Evolutionary conservation across 805 yeast genomes (phyloP).

Genomic region (Suhomyces kilbournensis): DNA sequence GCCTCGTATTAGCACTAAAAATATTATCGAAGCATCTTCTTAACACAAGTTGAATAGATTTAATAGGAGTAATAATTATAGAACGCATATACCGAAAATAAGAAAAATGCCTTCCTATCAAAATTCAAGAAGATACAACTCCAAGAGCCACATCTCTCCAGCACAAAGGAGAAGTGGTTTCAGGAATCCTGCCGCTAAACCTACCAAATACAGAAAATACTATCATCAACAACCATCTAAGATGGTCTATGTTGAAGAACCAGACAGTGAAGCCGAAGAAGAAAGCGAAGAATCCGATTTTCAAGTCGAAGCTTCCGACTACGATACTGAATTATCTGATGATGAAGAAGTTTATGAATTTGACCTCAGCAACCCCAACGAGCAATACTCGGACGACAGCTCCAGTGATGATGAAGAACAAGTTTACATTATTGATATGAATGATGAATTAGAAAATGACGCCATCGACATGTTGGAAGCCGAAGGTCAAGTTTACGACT

Average conservation of each 20-base stretch:
- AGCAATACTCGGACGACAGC: constrained; percentile 11
- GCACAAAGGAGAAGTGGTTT: constrained; percentile 5
- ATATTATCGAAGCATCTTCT: not conserved
- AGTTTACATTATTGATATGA: constrained; percentile 22
- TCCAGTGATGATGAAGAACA: constrained; percentile 15
- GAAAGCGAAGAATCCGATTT: constrained; percentile 14
- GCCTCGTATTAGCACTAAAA: not conserved
- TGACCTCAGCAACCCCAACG: constrained; percentile 19
- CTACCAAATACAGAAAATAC: constrained; percentile 27
- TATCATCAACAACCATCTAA: constrained; percentile 33
- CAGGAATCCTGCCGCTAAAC: not conserved
- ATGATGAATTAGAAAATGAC: constrained; percentile 35
- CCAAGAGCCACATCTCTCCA: constrained; percentile 5
- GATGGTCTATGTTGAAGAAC: constrained; percentile 43
- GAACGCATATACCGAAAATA: not conserved
- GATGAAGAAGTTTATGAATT: constrained; percentile 30
- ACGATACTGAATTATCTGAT: constrained; percentile 24
- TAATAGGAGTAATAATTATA: not conserved
- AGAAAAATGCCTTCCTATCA: constrained; percentile 8
- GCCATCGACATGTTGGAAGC: constrained; percentile 22
- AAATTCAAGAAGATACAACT: constrained; percentile 5
- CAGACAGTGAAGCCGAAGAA: constrained; percentile 33
- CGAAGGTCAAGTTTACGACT: constrained; percentile 20
- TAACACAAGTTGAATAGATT: not conserved
- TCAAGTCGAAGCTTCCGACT: constrained; percentile 42